Base-by-base conservation (phyloP, 768 basidiomycete genomes). In the Cystobasidium onofrii region DNA sequence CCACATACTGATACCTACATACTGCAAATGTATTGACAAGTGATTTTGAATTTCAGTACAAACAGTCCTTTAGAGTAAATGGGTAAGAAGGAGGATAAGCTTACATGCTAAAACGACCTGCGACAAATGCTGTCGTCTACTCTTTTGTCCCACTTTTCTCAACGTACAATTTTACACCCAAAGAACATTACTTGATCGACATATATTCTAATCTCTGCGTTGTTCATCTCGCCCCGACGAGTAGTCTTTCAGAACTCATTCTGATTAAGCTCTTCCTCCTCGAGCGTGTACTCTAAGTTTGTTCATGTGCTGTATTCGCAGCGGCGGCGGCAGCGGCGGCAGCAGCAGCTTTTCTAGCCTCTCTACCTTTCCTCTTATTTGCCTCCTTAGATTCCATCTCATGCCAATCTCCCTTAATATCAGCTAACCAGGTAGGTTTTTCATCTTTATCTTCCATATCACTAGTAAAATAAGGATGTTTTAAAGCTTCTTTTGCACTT, bases 351-450 rank as follows among this genome's bases (percentile, higher is more conserved):
- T 46, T 61, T n/a, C 44, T 44, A 41, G 29, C 29, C 29, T 71
- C 69, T 25, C 69, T 23, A 2, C 69, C 34, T 36, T 74, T 74
- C 73, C 89, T 88, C 70, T 80, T 75, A 69, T 81, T 76, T 10
- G 81, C 82, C 46, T 91, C 86, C 83, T 97, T 99, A 15, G 91
- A 90, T 81, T 97, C 94, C 75, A 94, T 85, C 81, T 99, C 96
- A 81, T 99, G 96, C 91, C 94, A 97, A 81, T 98, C 96, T 55
- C 96, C 95, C 80, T 91, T 87, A 50, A 96, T 82, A 15, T 85
- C 85, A 15, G 89, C 86, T 73, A 98, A 82, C 65, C 93, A 89
- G 23, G 85, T 82, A 1, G 96, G 96, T 55, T 85, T 85, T 76
- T 86, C 85, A 69, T 92, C 86, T 34, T 81, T 78, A 0, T 96